Evolutionary conservation across 2,329 filamentous ascomycete species (phyloP).

Genomic region (Cladophialophora bantiana): DNA sequence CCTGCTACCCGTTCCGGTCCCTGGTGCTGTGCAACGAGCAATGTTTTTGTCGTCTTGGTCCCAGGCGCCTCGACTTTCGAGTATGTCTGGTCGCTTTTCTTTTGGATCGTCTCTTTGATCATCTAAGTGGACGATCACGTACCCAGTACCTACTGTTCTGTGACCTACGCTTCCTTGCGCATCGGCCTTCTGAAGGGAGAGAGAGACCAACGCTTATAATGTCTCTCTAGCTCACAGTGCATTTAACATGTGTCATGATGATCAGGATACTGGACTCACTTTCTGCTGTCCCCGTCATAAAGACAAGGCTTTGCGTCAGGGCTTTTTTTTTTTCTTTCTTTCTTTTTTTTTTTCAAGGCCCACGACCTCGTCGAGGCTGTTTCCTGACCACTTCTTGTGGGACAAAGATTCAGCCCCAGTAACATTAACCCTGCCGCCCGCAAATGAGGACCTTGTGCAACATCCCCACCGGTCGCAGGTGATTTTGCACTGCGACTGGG

Average conservation of each 20-base stretch:
- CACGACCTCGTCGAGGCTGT: neutral
- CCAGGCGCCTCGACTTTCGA: neutral
- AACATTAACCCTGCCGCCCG: neutral
- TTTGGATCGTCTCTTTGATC: neutral
- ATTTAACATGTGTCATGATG: neutral
- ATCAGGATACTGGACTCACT: neutral
- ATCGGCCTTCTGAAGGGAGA: neutral
- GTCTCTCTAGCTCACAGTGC: neutral
- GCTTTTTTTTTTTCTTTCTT: too few species aligned
- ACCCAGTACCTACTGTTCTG: neutral
- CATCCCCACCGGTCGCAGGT: neutral
- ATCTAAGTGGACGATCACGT: neutral
- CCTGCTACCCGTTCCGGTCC: slow-evolving; percentile 2
- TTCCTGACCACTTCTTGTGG: neutral
- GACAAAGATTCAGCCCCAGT: neutral
- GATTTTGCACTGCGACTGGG: neutral
- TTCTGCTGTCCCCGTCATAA: neutral
- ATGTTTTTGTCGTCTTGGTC: neutral
- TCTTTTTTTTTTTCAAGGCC: too few species aligned
- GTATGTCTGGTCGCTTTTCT: neutral
- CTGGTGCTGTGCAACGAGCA: neutral
- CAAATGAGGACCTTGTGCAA: neutral
- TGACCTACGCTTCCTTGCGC: neutral
- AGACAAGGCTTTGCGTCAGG: slow-evolving; percentile 1
- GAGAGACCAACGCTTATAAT: neutral